Evolutionary conservation across 1,284 basidiomycete species (phyloP), one percentile per base, ranked within the genome.

Genomic region (Papiliotrema flavescens): DNA sequence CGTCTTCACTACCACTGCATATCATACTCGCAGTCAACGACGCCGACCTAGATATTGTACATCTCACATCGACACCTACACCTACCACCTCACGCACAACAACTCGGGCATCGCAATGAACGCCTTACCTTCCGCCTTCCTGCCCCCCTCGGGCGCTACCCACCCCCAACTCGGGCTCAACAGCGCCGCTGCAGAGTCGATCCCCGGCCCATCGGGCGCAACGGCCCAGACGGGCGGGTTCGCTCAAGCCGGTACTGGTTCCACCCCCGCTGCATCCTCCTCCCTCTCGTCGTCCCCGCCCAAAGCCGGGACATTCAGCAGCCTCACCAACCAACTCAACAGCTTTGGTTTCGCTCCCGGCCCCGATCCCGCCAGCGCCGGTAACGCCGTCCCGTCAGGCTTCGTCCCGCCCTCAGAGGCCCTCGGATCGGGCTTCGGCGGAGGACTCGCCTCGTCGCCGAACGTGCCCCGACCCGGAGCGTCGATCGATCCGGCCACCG

Each of bases 401-500:
- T 36, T 36, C 46, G 20, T 45, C 43, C 26, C 26, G 19, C 39
- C 22, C n/a, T 8, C 39, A 5, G 23, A 22, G 14, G 14, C 17
- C 20, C 19, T 22, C 14, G 42, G 42, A 14, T 17, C n/a, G 14
- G 42, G 42, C 7, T 44, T 8, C 9, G 42, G 42, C 14, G 42
- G 42, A 8, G 42, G 42, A 5, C 42, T 44, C 42, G 42, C 42
- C 23, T 44, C 61, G 13, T 60, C 56, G 4, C 61, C 67, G 36
- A 65, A 65, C 49, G 67, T 70, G 6, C 67, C 67, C 20, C 54
- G 47, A 32, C 56, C 62, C 3, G 62, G 59, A 13, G 49, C 54
- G 2, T 51, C 51, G 19, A 67, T 70, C 56, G 55, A 74, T 49
- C 67, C 71, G 11, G 59, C 49, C 2, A 73, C 71, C 0, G 67